These are phyloP conservation scores for Suhomyces pyralidae DNA, from an alignment of 805 yeast genomes.

Conservation along the genomic window DNA sequence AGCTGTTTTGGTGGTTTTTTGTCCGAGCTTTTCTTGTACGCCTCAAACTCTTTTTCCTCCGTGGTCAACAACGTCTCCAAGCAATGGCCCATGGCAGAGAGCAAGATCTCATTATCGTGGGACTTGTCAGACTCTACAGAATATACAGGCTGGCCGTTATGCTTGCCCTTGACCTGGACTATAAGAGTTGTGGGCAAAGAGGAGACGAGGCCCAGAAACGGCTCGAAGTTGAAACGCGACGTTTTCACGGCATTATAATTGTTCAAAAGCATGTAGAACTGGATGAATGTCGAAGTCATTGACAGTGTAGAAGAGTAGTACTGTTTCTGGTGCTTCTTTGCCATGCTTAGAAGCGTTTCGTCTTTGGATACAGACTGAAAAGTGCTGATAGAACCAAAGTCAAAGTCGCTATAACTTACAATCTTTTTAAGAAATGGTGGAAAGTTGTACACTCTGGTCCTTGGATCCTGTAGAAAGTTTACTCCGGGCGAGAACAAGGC, in stretches of 20 bases:
- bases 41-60: conserved; percentile 48
- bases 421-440: conserved; percentile 56
- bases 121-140: conserved; percentile 73
- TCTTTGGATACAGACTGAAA: conserved; percentile 74
- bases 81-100: conserved; percentile 74
- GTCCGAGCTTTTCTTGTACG: conserved; percentile 20
- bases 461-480: conserved; percentile 72
- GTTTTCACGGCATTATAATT: conserved; percentile 24
- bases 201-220: conserved; percentile 7
- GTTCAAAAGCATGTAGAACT: conserved; percentile 69
- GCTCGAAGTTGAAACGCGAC: conserved; percentile 25
- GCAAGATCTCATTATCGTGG: conserved; percentile 60
- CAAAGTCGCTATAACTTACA: conserved; percentile 62
- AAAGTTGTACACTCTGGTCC: conserved; percentile 73
- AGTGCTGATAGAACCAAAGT: conserved; percentile 51
- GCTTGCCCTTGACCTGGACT: conserved; percentile 45
- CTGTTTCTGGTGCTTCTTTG: conserved; percentile 32
- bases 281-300: conserved; percentile 72
- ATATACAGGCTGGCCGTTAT: conserved; percentile 35
- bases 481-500: conserved; percentile 80
- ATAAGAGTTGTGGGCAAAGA: conserved; percentile 51
- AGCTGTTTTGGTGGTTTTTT: conserved; percentile 7
- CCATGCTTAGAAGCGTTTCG: conserved; percentile 44
- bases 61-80: conserved; percentile 74
- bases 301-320: conserved; percentile 86